Evolutionary conservation across 495 filamentous ascomycete genomes (phyloP).

Genomic region (Hypoxylon fuscum): DNA sequence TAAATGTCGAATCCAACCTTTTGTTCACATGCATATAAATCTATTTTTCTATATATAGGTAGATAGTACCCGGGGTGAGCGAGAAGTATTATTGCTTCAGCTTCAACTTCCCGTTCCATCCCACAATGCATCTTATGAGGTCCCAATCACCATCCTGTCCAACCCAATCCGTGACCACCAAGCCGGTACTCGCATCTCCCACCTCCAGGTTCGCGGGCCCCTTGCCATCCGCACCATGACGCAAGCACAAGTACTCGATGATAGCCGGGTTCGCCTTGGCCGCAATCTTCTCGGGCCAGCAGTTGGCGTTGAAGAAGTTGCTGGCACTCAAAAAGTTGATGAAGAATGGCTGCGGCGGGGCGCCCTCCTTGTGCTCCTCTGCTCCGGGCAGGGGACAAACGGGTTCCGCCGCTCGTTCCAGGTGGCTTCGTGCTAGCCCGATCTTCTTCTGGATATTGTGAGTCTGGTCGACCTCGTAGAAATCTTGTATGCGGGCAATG

Average conservation of each 20-base stretch:
- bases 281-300: slow-evolving; percentile 96
- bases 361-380: slow-evolving; percentile 28
- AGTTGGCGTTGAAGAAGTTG: slow-evolving; percentile 91
- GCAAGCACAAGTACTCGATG: slow-evolving; percentile 77
- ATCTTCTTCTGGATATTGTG: slow-evolving; percentile 85
- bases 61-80: no score
- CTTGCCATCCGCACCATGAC: slow-evolving; percentile 63
- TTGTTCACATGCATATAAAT: no score
- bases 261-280: slow-evolving; percentile 91
- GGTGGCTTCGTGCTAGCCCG: slow-evolving; percentile 72
- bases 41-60: no score
- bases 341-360: slow-evolving; percentile 70
- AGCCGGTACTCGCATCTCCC: slow-evolving; percentile 86
- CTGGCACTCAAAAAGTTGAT: slow-evolving; percentile 90
- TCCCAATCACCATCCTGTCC: slow-evolving; percentile 93
- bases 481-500: slow-evolving; percentile 89
- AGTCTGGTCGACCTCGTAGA: slow-evolving; percentile 84
- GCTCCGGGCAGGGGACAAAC: slow-evolving; percentile 44
- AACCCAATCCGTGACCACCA: slow-evolving; percentile 94
- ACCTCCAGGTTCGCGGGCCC: slow-evolving; percentile 52
- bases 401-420: slow-evolving; percentile 71
- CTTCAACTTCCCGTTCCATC: slow-evolving; percentile 84
- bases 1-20: neutral
- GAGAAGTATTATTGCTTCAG: slow-evolving; percentile 46
- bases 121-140: slow-evolving; percentile 85